phyloP scores from a whole-genome alignment of 164 flowering plant species.

The Annona squamosa region DNA sequence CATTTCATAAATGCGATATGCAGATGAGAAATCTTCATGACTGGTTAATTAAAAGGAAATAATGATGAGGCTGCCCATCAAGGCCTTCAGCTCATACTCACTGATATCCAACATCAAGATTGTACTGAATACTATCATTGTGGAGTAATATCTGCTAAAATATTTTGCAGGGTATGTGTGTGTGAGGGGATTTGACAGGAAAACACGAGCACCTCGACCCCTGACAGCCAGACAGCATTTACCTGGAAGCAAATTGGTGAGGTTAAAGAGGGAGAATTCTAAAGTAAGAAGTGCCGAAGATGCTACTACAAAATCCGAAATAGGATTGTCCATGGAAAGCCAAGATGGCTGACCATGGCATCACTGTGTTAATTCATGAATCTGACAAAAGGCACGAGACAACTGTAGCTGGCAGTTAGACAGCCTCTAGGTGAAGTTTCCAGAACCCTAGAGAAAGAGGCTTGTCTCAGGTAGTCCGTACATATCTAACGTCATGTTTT shows the following conservation, averaged over 20 bases:
- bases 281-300: slow-evolving; percentile 7
- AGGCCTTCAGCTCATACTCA: no score
- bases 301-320: slow-evolving; percentile 6
- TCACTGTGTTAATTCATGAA: background rate
- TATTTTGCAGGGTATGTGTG: slow-evolving; percentile 79
- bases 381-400: slow-evolving; percentile 12
- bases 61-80: no score
- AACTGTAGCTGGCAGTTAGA: slow-evolving; percentile 1
- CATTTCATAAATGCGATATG: no score
- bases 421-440: background rate
- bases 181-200: slow-evolving; percentile 83
- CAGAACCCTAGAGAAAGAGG: slow-evolving; percentile 9
- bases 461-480: slow-evolving; percentile 15
- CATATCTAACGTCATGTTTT: slow-evolving; percentile 18
- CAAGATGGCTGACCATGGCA: slow-evolving; percentile 9
- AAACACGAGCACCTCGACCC: slow-evolving; percentile 68
- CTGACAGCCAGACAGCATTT: slow-evolving; percentile 61
- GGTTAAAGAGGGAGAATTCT: slow-evolving; percentile 13
- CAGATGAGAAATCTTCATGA: no score
- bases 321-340: slow-evolving; percentile 10
- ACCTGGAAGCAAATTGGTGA: slow-evolving; percentile 54
- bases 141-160: background rate
- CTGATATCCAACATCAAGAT: no score
- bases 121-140: no score
- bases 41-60: no score